A percentile compares a stretch with the other conserved stretches of the same genome.
phyloP scores from a whole-genome alignment of 1,284 basidiomycete species.

The Trametes hirsuta region DNA sequence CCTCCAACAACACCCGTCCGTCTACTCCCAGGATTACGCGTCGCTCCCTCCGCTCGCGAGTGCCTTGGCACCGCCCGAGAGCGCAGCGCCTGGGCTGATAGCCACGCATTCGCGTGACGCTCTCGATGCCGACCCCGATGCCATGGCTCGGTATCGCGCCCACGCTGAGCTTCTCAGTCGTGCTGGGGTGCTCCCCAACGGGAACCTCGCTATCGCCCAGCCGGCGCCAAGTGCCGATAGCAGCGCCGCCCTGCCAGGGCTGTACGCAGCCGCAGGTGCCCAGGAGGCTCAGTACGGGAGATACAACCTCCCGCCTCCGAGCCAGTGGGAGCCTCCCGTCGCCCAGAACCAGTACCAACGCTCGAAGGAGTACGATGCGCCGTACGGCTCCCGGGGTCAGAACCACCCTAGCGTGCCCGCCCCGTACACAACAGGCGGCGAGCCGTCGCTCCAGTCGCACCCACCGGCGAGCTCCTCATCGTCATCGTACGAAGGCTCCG shows the following conservation, averaged over 20 bases:
- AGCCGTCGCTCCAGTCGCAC: conserved; percentile 30
- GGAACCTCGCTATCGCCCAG: conserved; percentile 23
- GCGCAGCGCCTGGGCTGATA: conserved; percentile 9
- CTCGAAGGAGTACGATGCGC: conserved; percentile 24
- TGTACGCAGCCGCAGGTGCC: conserved; percentile 16
- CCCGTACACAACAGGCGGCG: conserved; percentile 21
- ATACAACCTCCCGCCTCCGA: conserved; percentile 11
- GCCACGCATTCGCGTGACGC: conserved; percentile 13
- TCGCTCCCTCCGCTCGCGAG: conserved; percentile 20
- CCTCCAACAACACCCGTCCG: conserved; percentile 22
- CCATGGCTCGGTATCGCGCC: conserved; percentile 51
- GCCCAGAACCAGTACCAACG: conserved; percentile 19
- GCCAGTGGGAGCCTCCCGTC: conserved; percentile 22
- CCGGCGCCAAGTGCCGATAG: conserved; percentile 20
- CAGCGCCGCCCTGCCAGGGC: conserved; percentile 17
- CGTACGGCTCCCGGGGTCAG: conserved; percentile 18
- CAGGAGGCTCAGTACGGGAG: conserved; percentile 18
- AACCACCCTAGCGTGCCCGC: conserved; percentile 16
- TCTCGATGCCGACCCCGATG: conserved; percentile 38
- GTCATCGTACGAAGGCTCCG: conserved; percentile 14
- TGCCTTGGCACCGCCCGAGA: conserved; percentile 16
- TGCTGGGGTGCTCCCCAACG: conserved; percentile 34
- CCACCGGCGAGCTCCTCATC: conserved; percentile 18
- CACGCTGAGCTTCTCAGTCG: conserved; percentile 49
- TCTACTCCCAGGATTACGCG: conserved; percentile 25